phyloP scores from a whole-genome alignment of 2,329 filamentous ascomycete species.

The Penicillium sp. region DNA sequence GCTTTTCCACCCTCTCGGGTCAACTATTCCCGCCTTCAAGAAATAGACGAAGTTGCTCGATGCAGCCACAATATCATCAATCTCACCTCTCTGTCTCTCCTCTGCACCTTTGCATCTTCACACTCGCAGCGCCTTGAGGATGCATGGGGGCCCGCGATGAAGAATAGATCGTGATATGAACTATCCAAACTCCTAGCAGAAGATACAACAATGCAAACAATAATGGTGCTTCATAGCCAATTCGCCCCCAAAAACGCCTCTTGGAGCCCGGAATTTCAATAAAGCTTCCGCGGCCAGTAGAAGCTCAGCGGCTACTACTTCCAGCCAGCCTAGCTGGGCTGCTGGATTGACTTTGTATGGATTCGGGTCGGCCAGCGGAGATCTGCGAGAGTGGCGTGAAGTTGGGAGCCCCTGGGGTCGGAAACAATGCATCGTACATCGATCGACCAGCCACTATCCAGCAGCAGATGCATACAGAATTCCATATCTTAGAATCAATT shows the following conservation, averaged over 20 bases:
- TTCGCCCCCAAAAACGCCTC: slow-evolving; percentile 12
- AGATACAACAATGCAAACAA: slow-evolving; percentile 5
- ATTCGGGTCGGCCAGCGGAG: slow-evolving; percentile 13
- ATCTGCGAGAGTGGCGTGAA: slow-evolving; percentile 12
- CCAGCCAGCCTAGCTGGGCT: slow-evolving; percentile 15
- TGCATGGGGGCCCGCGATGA: not conserved
- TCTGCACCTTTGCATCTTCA: not conserved
- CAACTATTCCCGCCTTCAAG: slow-evolving; percentile 13
- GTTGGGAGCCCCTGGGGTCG: slow-evolving; percentile 9
- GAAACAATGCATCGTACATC: not conserved
- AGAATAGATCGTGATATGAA: slow-evolving; percentile 19
- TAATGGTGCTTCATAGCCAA: slow-evolving; percentile 7
- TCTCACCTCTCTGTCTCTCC: not conserved
- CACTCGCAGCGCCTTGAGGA: not conserved
- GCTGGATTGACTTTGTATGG: not conserved
- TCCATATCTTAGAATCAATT: not conserved
- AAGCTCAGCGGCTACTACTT: slow-evolving; percentile 13
- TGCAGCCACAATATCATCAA: not conserved
- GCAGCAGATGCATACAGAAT: not conserved
- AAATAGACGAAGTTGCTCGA: not conserved
- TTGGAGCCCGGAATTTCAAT: slow-evolving; percentile 14
- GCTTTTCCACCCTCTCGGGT: slow-evolving; percentile 21
- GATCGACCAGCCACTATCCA: not conserved
- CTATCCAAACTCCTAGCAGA: not conserved
- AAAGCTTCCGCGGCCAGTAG: slow-evolving; percentile 23